Base-by-base conservation (phyloP, 352 stramenopile genomes). In the Phytophthora tentaculata region DNA sequence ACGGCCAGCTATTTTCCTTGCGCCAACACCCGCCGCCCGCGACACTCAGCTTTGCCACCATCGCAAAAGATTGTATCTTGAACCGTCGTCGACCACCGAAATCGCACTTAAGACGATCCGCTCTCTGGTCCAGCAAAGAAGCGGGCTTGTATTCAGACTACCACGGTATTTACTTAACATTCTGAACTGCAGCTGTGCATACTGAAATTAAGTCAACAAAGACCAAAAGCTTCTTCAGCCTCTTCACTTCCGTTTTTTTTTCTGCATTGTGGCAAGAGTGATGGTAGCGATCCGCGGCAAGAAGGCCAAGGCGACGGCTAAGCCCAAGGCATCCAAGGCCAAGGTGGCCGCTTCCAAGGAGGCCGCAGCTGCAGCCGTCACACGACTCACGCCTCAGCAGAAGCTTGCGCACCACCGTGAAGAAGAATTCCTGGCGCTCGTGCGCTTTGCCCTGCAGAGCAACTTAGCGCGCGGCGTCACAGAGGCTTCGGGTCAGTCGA, bases 201-300 rank as follows among this genome's bases (percentile, higher is more conserved):
- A 72, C 28, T 72, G 39, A 63, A 49, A n/a, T 4, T 58, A 23
- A 67, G 52, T 45, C 3, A 59, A 56, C 47, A 53, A 44, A 64
- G 8, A 28, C 16, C n/a, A 13, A 37, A 62, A 61, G 47, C 43
- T 60, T 60, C 39, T 56, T 56, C n/a, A 45, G 32, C 1, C 28
- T 61, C 22, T 53, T 62, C 35, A 57, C 28, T 65, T 57, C 32
- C 53, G 53, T 50, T 51, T 50, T 35, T 16, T 7, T 28, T 9
- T 14, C 9, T 49, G 28, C 23, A 8, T 50, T 62, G 5, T 41
- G 20, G 48, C 16, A 19, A 47, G 64, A 56, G 45, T 48, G 56
- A 93, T 94, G 85, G 85, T 91, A 59, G 81, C 85, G 49, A 80
- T 94, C 50, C 81, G 85, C 10, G 81, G 82, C 20, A 89, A 88